Conservation (phyloP, 345 rosid genomes). For the Clarkia xantiana region DNA sequence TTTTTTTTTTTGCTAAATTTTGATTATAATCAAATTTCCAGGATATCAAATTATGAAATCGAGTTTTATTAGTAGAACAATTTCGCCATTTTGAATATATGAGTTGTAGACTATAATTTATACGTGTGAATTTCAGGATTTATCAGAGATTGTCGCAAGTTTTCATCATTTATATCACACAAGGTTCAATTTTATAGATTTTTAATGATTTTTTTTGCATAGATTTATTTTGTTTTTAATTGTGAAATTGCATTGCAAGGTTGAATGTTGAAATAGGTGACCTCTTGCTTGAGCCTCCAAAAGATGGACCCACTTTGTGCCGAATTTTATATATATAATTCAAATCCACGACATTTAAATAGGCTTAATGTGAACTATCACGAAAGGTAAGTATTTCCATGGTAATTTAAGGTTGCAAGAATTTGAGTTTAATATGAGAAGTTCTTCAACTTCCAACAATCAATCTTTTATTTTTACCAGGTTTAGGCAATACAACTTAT, state of each 20-base stretch:
- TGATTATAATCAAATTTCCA: too few species aligned
- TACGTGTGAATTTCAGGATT: slow-evolving; percentile 82
- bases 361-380: slow-evolving; percentile 49
- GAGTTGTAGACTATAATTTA: slow-evolving; percentile 61
- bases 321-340: slow-evolving; percentile 67
- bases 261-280: slow-evolving; percentile 39
- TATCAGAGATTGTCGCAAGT: slow-evolving; percentile 56
- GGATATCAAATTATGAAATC: slow-evolving; percentile 84
- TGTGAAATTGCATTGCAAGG: slow-evolving; percentile 20
- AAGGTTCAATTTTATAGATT: slow-evolving; percentile 23
- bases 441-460: too few species aligned
- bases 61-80: slow-evolving; percentile 40
- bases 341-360: slow-evolving; percentile 52
- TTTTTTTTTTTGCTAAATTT: too few species aligned
- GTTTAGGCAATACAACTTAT: slow-evolving; percentile 87
- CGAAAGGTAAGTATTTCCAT: neutral
- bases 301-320: slow-evolving; percentile 73
- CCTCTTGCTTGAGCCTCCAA: slow-evolving; percentile 57
- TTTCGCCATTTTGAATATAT: slow-evolving; percentile 43
- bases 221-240: slow-evolving; percentile 4
- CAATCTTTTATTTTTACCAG: slow-evolving; percentile 19
- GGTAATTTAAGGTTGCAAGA: neutral
- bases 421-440: too few species aligned
- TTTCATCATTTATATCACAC: slow-evolving; percentile 27
- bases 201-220: neutral